Evolutionary conservation across 805 yeast genomes (phyloP).

Genomic region (Saturnispora quitensis): DNA sequence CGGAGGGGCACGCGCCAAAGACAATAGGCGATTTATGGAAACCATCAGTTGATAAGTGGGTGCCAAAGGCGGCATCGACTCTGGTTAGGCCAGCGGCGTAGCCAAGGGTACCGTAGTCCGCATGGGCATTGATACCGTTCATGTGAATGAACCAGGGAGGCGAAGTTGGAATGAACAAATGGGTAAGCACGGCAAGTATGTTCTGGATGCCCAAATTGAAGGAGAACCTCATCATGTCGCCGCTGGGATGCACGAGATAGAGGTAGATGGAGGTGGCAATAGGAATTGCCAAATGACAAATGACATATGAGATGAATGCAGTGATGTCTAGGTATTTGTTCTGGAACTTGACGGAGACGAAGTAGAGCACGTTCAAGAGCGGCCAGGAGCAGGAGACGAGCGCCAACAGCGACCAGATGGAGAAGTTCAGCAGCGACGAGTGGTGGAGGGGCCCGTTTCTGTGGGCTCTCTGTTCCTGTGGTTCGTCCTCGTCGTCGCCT

Average conservation of each 20-base stretch:
- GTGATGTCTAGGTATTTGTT: constrained; percentile 39
- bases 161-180: constrained; percentile 56
- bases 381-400: constrained; percentile 32
- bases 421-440: background rate
- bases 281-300: constrained; percentile 53
- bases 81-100: constrained; percentile 64
- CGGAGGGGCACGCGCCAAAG: constrained; percentile 69
- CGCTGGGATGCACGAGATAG: constrained; percentile 61
- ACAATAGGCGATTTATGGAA: constrained; percentile 63
- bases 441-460: too few species aligned
- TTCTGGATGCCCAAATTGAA: constrained; percentile 53
- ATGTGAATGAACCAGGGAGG: constrained; percentile 67
- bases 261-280: constrained; percentile 53
- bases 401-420: background rate
- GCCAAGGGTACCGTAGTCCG: constrained; percentile 55
- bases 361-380: constrained; percentile 37
- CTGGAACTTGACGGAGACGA: constrained; percentile 29
- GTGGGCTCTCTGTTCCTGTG: too few species aligned
- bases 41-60: constrained; percentile 49
- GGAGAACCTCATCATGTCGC: constrained; percentile 44
- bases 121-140: constrained; percentile 45
- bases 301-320: constrained; percentile 56
- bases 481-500: background rate
- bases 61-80: constrained; percentile 55
- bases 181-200: constrained; percentile 50